Conservation (phyloP, 2,329 filamentous ascomycete genomes). For the Xylariaceae sp. region DNA sequence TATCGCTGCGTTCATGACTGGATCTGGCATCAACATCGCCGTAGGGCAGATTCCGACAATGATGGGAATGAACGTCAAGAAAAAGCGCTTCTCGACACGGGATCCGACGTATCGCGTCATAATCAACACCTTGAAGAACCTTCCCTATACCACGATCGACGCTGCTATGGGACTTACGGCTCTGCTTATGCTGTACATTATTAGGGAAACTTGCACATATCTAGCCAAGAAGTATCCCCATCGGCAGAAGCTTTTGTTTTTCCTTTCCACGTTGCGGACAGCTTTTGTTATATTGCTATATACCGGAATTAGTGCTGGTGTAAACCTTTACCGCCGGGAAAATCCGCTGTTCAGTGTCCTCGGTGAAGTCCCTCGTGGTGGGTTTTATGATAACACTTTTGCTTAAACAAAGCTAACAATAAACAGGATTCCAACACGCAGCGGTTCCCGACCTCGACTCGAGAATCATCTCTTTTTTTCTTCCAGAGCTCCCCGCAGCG, state of each 20-base stretch:
- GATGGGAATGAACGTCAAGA: conserved; percentile 53
- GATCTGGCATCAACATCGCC: conserved; percentile 53
- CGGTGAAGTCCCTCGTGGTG: conserved; percentile 69
- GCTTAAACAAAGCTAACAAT: conserved; percentile 4
- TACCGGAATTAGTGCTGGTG: conserved; percentile 65
- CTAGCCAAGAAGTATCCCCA: conserved; percentile 69
- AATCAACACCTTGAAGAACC: conserved; percentile 52
- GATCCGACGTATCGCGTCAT: conserved; percentile 52
- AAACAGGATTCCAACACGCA: conserved; percentile 62
- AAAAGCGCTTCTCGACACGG: conserved; percentile 43
- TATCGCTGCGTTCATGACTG: conserved; percentile 59
- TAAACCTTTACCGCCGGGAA: conserved; percentile 19
- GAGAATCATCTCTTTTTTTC: conserved; percentile 62
- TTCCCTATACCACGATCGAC: conserved; percentile 60
- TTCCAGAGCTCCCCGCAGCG: conserved; percentile 70
- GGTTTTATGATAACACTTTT: conserved; percentile 24
- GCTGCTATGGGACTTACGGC: conserved; percentile 75
- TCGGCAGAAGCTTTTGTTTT: conserved; percentile 73
- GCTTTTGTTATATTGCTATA: conserved; percentile 82
- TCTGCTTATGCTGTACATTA: conserved; percentile 67
- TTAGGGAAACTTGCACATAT: conserved; percentile 64
- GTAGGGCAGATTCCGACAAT: conserved; percentile 54
- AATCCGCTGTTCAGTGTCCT: conserved; percentile 55
- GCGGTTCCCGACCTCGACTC: conserved; percentile 30
- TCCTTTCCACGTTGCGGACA: conserved; percentile 75